Evolutionary conservation across 495 filamentous ascomycete species (phyloP).

Genomic region (Neurospora terricola): DNA sequence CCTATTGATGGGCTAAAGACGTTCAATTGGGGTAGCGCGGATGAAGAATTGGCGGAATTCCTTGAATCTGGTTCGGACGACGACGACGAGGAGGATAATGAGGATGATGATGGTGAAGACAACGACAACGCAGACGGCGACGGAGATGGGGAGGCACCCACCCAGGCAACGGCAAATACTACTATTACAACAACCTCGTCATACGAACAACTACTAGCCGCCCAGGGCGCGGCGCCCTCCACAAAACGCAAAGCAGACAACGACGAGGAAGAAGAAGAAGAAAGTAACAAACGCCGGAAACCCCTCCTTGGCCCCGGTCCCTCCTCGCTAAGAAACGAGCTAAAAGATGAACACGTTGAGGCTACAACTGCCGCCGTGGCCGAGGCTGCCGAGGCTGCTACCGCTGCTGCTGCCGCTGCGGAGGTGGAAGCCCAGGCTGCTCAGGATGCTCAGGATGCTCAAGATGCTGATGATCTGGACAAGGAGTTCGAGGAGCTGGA

Average conservation of each 20-base stretch:
- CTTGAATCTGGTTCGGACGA: constrained; percentile 51
- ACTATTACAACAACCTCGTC: background rate
- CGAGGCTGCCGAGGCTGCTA: background rate
- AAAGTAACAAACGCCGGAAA: constrained; percentile 12
- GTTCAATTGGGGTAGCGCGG: constrained; percentile 52
- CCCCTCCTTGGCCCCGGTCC: constrained; percentile 38
- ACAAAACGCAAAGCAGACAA: constrained; percentile 20
- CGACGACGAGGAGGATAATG: constrained; percentile 31
- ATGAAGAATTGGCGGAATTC: constrained; percentile 72
- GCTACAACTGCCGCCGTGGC: background rate
- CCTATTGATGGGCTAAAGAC: constrained; percentile 43
- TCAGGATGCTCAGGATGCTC: constrained; percentile 14
- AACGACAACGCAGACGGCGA: constrained; percentile 21
- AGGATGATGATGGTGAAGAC: constrained; percentile 23
- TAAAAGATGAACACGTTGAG: background rate
- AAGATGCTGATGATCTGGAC: constrained; percentile 8
- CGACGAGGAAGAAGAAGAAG: constrained; percentile 20
- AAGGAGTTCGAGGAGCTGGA: constrained; percentile 35
- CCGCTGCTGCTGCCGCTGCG: background rate
- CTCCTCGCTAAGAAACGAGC: constrained; percentile 32
- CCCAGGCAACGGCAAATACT: constrained; percentile 14
- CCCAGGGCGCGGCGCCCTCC: background rate
- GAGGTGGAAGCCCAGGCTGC: constrained; percentile 6
- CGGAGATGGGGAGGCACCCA: constrained; percentile 18
- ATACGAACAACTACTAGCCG: background rate